Evolutionary conservation across 2,329 filamentous ascomycete genomes (phyloP), one percentile per base, ranked within the genome.

Genomic region (Xylariaceae sp.): DNA sequence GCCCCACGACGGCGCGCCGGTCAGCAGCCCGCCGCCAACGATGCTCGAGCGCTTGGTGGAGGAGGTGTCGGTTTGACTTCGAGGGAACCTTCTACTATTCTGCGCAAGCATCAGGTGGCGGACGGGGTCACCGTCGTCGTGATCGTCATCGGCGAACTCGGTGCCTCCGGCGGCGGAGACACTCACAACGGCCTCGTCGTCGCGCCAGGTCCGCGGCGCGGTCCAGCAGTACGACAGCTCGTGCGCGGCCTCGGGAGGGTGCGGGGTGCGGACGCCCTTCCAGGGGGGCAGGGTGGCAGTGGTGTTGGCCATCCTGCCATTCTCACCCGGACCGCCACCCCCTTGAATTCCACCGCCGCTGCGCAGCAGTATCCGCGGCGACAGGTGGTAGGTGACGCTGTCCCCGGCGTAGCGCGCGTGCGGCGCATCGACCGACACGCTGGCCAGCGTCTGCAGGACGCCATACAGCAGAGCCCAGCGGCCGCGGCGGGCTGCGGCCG

Each of bases 401-500:
- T 72, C 66, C 3, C 59, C 62, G 12, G 7, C 12, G 51, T 72
- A 72, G 10, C 66, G 64, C 7, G 75, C 58, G 24, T 64, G 62
- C 9, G 68, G 72, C 1, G 68, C 64, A 38, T 80, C 76, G 2
- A 77, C 73, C 0, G 72, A 69, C 5, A 80, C 61, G 16, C 68
- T 70, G 2, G 74, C 74, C 2, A 80, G 63, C 1, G 69, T 72
- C 52, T 80, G 76, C 12, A 80, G 55, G 9, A 79, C 57, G 3
- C 68, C 71, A 45, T 80, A 80, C 15, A 80, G 64, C 3, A 80
- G 58, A 4, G 77, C 59, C 76, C 76, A 80, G 15, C 76, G 68
- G 8, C 72, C 75, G 9, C 70, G 66, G 2, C 76, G 68, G 3
- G 73, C 74, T 13, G 62, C 63, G 32, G 64, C 67, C 1, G 73